Percentiles rank a stretch among this genome's conserved stretches.
Evolutionary conservation across 371 early-diverging fungal species (phyloP).

Genomic region (Syncephalastrum sp.): DNA sequence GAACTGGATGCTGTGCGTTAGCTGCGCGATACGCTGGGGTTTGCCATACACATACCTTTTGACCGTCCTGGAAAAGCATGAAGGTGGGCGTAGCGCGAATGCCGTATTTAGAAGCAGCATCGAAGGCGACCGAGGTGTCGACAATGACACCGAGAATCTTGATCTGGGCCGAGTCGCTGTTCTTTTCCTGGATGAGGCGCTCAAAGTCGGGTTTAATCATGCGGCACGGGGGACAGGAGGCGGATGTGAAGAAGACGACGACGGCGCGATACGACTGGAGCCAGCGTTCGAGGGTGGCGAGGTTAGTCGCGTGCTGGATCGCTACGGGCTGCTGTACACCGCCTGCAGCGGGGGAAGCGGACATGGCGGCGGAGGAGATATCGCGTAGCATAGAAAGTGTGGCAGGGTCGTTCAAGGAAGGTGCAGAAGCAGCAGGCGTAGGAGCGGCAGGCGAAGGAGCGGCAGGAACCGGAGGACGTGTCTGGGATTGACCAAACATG

Average conservation of each 20-base stretch:
- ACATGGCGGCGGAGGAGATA: slow-evolving; percentile 40
- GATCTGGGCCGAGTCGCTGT: slow-evolving; percentile 19
- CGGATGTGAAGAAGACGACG: slow-evolving; percentile 74
- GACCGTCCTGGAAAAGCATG: slow-evolving; percentile 70
- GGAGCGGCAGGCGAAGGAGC: slow-evolving; percentile 8
- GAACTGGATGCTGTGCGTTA: slow-evolving; percentile 17
- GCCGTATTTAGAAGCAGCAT: slow-evolving; percentile 52
- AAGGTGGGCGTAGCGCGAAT: slow-evolving; percentile 90
- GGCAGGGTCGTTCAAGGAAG: slow-evolving; percentile 12
- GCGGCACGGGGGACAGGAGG: slow-evolving; percentile 71
- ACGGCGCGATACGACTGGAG: slow-evolving; percentile 55
- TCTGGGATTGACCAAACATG: slow-evolving; percentile 70
- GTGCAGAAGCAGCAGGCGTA: slow-evolving; percentile 12
- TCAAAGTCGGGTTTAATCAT: slow-evolving; percentile 73
- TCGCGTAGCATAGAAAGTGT: slow-evolving; percentile 24
- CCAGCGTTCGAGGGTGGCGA: slow-evolving; percentile 26
- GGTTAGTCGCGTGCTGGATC: slow-evolving; percentile 35
- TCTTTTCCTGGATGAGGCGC: slow-evolving; percentile 51
- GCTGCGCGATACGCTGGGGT: not conserved
- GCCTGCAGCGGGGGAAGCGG: slow-evolving; percentile 26
- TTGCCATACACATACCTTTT: slow-evolving; percentile 27
- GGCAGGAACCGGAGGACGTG: slow-evolving; percentile 6
- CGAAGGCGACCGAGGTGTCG: slow-evolving; percentile 56
- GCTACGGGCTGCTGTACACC: slow-evolving; percentile 9
- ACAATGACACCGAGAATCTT: slow-evolving; percentile 64